phyloP scores from a whole-genome alignment of 371 early-diverging fungal genomes.

The Mucor mucedo region DNA sequence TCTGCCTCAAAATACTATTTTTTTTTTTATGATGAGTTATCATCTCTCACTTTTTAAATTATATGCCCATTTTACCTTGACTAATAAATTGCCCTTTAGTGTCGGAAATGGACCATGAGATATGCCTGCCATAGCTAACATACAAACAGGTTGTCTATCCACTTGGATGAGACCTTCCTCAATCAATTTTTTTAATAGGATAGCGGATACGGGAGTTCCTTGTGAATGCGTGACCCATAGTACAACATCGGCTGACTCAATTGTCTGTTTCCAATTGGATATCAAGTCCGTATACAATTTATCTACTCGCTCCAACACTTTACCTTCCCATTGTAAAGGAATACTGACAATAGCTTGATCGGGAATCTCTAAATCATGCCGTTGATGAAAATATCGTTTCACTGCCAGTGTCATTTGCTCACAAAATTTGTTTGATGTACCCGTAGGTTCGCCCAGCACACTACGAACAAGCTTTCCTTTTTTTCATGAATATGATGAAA shows the following conservation, averaged over 20 bases:
- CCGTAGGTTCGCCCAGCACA: conserved; percentile 91
- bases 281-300: conserved; percentile 67
- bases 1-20: conserved; percentile 84
- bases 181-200: conserved; percentile 75
- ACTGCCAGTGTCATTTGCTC: conserved; percentile 79
- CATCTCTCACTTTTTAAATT: too few species aligned
- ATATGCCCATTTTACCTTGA: conserved; percentile 47
- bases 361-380: conserved; percentile 58
- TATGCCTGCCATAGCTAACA: conserved; percentile 93
- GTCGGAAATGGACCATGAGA: conserved; percentile 89
- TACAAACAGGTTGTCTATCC: conserved; percentile 67
- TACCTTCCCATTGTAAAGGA: conserved; percentile 91
- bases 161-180: conserved; percentile 67
- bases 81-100: conserved; percentile 77
- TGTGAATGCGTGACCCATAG: conserved; percentile 91
- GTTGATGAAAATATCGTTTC: conserved; percentile 55
- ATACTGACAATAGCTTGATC: conserved; percentile 71
- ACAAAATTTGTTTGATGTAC: conserved; percentile 88
- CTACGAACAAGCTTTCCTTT: conserved; percentile 58
- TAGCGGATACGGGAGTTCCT: conserved; percentile 87
- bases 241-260: conserved; percentile 76
- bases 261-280: conserved; percentile 44
- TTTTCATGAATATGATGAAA: background rate
- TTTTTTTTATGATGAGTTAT: background rate
- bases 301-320: conserved; percentile 82